Conservation (phyloP, 169 alveolate genomes). For the Perkinsus chesapeaki region DNA sequence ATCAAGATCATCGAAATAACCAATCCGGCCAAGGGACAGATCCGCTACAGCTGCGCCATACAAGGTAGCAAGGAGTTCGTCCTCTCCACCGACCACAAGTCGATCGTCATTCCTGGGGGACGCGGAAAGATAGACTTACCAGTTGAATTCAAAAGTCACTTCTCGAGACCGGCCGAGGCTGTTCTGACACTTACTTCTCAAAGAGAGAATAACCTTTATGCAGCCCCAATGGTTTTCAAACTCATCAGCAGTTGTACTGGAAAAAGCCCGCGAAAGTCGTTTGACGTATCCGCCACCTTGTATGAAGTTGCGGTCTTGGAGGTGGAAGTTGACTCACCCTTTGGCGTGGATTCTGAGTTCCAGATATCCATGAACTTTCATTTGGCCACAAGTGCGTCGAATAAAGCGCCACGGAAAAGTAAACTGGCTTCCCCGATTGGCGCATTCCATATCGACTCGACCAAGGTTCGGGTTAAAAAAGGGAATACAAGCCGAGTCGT, state of each 20-base stretch:
- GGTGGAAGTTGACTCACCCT: slow-evolving; percentile 61
- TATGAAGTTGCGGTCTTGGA: slow-evolving; percentile 65
- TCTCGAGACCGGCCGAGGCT: slow-evolving; percentile 60
- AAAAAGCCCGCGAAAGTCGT: slow-evolving; percentile 22
- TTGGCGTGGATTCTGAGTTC: slow-evolving; percentile 58
- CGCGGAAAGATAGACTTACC: too few relatives aligned
- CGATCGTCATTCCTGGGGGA: too few relatives aligned
- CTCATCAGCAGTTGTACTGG: slow-evolving; percentile 26
- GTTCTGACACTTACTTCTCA: slow-evolving; percentile 64
- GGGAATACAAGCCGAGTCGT: too few relatives aligned
- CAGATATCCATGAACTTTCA: slow-evolving; percentile 7
- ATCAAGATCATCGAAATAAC: slow-evolving; percentile 66
- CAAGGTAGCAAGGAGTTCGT: slow-evolving; percentile 67
- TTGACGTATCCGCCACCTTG: slow-evolving; percentile 40
- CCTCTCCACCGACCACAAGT: slow-evolving; percentile 52
- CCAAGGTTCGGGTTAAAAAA: too few relatives aligned
- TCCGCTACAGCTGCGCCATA: slow-evolving; percentile 60
- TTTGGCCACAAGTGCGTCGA: too few relatives aligned
- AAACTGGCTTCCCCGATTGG: too few relatives aligned
- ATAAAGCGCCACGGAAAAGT: too few relatives aligned
- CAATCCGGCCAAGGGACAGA: slow-evolving; percentile 67
- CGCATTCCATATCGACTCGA: too few relatives aligned
- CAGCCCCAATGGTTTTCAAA: slow-evolving; percentile 32
- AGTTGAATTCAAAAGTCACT: slow-evolving; percentile 62
- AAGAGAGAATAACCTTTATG: slow-evolving; percentile 32